These are phyloP conservation scores for Neurospora sp. DNA, from an alignment of 495 filamentous ascomycete genomes.

Conservation along the genomic window DNA sequence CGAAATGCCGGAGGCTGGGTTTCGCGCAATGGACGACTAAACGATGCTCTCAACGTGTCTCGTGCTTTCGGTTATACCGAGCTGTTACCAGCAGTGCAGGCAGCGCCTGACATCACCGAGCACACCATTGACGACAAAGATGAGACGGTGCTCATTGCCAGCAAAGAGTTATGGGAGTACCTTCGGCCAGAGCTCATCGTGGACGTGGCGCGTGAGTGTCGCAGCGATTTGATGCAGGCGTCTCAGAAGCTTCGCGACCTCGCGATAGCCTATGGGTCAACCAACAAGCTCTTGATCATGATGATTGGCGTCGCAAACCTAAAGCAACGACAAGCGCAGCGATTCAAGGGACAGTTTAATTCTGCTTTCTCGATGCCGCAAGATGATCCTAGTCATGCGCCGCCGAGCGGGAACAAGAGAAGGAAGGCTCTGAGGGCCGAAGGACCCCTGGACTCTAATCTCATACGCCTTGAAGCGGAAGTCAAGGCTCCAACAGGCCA, in stretches of 20 bases:
- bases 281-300: slow-evolving; percentile 96
- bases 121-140: slow-evolving; percentile 78
- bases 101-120: slow-evolving; percentile 75
- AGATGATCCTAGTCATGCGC: slow-evolving; percentile 56
- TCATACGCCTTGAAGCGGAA: slow-evolving; percentile 75
- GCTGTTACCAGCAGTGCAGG: slow-evolving; percentile 85
- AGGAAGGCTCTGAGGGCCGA: slow-evolving; percentile 55
- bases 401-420: slow-evolving; percentile 45
- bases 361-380: slow-evolving; percentile 61
- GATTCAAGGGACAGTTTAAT: slow-evolving; percentile 61
- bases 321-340: slow-evolving; percentile 63
- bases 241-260: slow-evolving; percentile 91
- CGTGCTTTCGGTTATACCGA: slow-evolving; percentile 91
- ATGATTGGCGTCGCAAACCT: slow-evolving; percentile 86
- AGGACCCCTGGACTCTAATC: slow-evolving; percentile 62
- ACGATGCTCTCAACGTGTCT: slow-evolving; percentile 84
- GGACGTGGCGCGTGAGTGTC: slow-evolving; percentile 79
- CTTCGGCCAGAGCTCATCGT: slow-evolving; percentile 78
- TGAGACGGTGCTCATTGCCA: slow-evolving; percentile 86
- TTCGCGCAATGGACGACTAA: slow-evolving; percentile 84
- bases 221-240: slow-evolving; percentile 86
- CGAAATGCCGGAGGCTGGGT: slow-evolving; percentile 93
- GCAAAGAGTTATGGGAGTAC: slow-evolving; percentile 89
- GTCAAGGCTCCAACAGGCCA: slow-evolving; percentile 85
- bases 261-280: slow-evolving; percentile 89